phyloP scores from a whole-genome alignment of 768 basidiomycete species.

The Leucogyrophana mollusca region DNA sequence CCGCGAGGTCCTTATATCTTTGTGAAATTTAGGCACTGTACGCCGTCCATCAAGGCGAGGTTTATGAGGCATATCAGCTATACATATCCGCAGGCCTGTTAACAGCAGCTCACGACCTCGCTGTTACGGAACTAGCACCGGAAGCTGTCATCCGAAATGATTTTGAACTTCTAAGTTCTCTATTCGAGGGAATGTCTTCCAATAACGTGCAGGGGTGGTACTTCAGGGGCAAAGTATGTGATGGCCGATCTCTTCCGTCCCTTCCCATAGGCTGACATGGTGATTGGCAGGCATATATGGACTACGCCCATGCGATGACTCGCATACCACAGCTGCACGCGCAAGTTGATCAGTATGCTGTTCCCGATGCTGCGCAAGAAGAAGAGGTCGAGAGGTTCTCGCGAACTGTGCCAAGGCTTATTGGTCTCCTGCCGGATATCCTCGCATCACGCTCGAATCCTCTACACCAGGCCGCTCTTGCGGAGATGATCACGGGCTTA shows the following conservation, averaged over 20 bases:
- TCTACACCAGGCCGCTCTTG: conserved; percentile 68
- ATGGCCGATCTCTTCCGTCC: conserved; percentile 3
- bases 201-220: conserved; percentile 72
- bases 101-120: conserved; percentile 77
- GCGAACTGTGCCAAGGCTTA: conserved; percentile 60
- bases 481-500: conserved; percentile 70
- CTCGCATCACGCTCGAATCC: conserved; percentile 54
- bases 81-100: conserved; percentile 70
- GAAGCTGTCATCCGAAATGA: conserved; percentile 72
- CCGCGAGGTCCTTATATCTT: too few species aligned
- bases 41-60: conserved; percentile 56
- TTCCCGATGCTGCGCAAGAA: conserved; percentile 46
- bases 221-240: conserved; percentile 72
- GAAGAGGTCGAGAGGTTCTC: conserved; percentile 60
- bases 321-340: conserved; percentile 56
- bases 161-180: conserved; percentile 55
- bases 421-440: conserved; percentile 68
- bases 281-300: conserved; percentile 62
- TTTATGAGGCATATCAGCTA: conserved; percentile 75
- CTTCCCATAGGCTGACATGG: conserved; percentile 5
- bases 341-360: conserved; percentile 37
- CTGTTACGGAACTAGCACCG: conserved; percentile 83
- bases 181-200: conserved; percentile 67
- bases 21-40: conserved; percentile 66
- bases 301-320: conserved; percentile 66